phyloP scores from a whole-genome alignment of 495 filamentous ascomycete genomes.

The Penicillium bovifimosum region DNA sequence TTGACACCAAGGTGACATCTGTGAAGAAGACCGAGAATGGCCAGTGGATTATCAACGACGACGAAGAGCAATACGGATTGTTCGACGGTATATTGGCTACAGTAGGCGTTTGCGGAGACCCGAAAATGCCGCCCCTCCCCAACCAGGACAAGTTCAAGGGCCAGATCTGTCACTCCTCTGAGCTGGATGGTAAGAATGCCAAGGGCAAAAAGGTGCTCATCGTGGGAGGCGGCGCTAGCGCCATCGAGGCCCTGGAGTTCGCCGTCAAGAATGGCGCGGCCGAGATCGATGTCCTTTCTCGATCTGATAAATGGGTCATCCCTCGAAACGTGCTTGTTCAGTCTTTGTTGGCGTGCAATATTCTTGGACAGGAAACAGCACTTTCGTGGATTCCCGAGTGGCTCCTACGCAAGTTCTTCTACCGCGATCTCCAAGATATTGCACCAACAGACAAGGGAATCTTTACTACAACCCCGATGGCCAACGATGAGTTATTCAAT shows the following conservation, averaged over 20 bases:
- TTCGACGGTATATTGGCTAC: constrained; percentile 77
- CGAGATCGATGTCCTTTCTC: constrained; percentile 66
- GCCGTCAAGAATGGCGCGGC: constrained; percentile 59
- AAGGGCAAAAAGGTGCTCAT: constrained; percentile 68
- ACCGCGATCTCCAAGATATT: constrained; percentile 76
- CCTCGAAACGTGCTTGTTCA: constrained; percentile 73
- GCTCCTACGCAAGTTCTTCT: constrained; percentile 73
- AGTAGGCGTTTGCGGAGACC: constrained; percentile 73
- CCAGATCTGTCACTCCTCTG: constrained; percentile 65
- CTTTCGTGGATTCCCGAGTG: constrained; percentile 74
- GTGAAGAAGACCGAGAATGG: constrained; percentile 63
- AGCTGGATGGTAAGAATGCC: constrained; percentile 63
- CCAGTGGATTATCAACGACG: constrained; percentile 77
- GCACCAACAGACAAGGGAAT: constrained; percentile 60
- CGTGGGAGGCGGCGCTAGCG: constrained; percentile 75
- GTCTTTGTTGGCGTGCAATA: constrained; percentile 66
- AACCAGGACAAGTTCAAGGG: constrained; percentile 64
- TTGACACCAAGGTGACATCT: constrained; percentile 61
- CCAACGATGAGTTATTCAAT: constrained; percentile 72
- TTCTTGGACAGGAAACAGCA: constrained; percentile 70
- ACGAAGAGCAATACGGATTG: constrained; percentile 57
- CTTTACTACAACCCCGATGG: constrained; percentile 79
- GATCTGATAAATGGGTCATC: constrained; percentile 86
- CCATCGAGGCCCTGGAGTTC: constrained; percentile 80
- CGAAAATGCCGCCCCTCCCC: constrained; percentile 63